Percentiles rank a stretch among this genome's conserved stretches.
phyloP scores from a whole-genome alignment of 257 asterid species.

The Ilex asprella region DNA sequence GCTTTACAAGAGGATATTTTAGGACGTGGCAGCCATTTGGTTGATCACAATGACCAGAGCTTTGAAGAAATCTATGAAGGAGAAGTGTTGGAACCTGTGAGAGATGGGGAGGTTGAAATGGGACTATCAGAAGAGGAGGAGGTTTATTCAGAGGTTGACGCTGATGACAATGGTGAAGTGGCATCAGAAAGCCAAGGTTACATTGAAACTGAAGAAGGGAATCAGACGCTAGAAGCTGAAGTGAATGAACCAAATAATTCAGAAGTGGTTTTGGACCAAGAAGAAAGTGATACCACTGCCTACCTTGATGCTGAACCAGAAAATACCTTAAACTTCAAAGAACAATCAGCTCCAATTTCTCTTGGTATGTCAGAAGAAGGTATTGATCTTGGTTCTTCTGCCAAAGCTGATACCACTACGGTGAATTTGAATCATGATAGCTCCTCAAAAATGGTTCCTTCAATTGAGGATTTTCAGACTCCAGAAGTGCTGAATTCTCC shows the following conservation, averaged over 20 bases:
- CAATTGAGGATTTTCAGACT: constrained; percentile 7
- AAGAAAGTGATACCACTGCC: not conserved
- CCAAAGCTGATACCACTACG: constrained; percentile 8
- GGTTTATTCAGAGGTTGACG: constrained; percentile 13
- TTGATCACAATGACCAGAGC: not conserved
- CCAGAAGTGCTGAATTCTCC: constrained; percentile 10
- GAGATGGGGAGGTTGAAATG: constrained; percentile 16
- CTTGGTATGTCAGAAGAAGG: not conserved
- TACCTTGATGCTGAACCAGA: not conserved
- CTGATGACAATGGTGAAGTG: not conserved
- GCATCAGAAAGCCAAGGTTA: not conserved
- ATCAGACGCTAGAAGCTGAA: constrained; percentile 8
- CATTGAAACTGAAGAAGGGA: not conserved
- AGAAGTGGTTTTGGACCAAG: constrained; percentile 12
- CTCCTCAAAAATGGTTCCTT: constrained; percentile 7
- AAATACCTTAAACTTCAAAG: not conserved
- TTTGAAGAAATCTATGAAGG: not conserved
- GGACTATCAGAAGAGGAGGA: constrained; percentile 33
- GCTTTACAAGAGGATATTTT: constrained; percentile 20
- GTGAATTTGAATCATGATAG: constrained; percentile 14
- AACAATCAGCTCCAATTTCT: constrained; percentile 9
- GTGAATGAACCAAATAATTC: constrained; percentile 9
- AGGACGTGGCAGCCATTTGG: constrained; percentile 15
- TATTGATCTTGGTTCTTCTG: constrained; percentile 4
- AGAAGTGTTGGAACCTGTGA: constrained; percentile 1